phyloP scores from a whole-genome alignment of 345 rosid genomes.

The Gossypium sturtianum region DNA sequence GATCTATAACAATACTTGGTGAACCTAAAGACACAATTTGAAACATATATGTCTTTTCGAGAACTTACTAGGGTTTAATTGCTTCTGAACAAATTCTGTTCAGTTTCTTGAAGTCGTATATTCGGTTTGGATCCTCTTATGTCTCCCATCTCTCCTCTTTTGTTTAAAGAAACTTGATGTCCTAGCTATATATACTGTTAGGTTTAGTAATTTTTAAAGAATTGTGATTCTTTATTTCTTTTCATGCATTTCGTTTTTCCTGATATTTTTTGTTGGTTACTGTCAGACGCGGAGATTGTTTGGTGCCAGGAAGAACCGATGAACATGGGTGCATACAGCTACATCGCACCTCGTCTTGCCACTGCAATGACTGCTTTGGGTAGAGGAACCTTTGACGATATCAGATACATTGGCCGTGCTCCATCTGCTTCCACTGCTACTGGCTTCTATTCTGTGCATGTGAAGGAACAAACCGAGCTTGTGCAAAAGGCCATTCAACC shows the following conservation, averaged over 20 bases:
- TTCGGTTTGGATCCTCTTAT: neutral
- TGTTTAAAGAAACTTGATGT: neutral
- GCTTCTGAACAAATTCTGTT: neutral
- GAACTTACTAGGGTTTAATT: neutral
- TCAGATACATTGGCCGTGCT: constrained; percentile 61
- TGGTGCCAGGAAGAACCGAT: constrained; percentile 93
- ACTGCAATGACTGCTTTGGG: constrained; percentile 47
- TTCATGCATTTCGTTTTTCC: neutral
- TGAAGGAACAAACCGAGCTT: constrained; percentile 57
- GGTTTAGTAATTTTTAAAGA: neutral
- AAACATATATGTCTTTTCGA: neutral
- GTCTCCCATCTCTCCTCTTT: neutral
- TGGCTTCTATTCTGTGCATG: constrained; percentile 52
- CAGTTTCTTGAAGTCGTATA: neutral
- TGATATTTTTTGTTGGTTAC: neutral
- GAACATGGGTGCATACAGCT: constrained; percentile 74
- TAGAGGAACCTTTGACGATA: constrained; percentile 53
- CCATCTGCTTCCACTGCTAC: constrained; percentile 82
- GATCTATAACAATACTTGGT: neutral
- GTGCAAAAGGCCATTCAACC: constrained; percentile 53
- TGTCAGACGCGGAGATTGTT: constrained; percentile 57
- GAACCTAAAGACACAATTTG: neutral
- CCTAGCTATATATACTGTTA: neutral
- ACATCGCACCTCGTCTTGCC: constrained; percentile 54
- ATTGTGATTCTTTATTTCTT: neutral